phyloP scores from a whole-genome alignment of 2,329 filamentous ascomycete species.

The Furcasterigmium furcatum region DNA sequence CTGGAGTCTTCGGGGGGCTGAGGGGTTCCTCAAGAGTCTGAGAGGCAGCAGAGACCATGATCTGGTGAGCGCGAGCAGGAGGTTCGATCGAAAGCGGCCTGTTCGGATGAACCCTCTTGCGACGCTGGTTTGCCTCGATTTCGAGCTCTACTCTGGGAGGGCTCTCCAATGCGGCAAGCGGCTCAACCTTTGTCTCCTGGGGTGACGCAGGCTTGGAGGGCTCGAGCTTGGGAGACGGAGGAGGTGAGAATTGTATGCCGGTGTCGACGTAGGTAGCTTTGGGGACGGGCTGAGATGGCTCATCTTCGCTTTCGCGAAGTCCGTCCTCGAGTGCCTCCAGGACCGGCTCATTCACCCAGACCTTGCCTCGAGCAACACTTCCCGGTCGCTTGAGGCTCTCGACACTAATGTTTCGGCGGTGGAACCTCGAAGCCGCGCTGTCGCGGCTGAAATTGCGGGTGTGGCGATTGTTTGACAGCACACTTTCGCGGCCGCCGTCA shows the following conservation, averaged over 20 bases:
- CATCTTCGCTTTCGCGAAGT: constrained; percentile 43
- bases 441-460: constrained; percentile 55
- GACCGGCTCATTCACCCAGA: constrained; percentile 51
- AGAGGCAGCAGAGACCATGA: constrained; percentile 63
- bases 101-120: constrained; percentile 61
- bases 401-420: constrained; percentile 54
- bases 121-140: constrained; percentile 70
- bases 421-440: constrained; percentile 45
- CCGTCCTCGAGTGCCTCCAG: constrained; percentile 53
- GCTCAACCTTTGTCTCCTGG: constrained; percentile 31
- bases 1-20: constrained; percentile 65
- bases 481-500: constrained; percentile 65
- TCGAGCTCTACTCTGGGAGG: constrained; percentile 49
- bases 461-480: constrained; percentile 48
- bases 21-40: constrained; percentile 61
- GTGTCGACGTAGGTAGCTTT: constrained; percentile 65
- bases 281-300: constrained; percentile 8
- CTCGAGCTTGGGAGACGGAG: constrained; percentile 62
- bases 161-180: constrained; percentile 37
- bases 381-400: constrained; percentile 55
- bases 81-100: constrained; percentile 48
- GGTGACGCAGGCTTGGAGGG: constrained; percentile 36
- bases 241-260: constrained; percentile 82
- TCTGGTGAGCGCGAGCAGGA: constrained; percentile 23
- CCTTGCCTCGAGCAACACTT: constrained; percentile 50